Evolutionary conservation across 495 filamentous ascomycete species (phyloP), one percentile per base, ranked within the genome.

Genomic region (Oidiodendron maius): DNA sequence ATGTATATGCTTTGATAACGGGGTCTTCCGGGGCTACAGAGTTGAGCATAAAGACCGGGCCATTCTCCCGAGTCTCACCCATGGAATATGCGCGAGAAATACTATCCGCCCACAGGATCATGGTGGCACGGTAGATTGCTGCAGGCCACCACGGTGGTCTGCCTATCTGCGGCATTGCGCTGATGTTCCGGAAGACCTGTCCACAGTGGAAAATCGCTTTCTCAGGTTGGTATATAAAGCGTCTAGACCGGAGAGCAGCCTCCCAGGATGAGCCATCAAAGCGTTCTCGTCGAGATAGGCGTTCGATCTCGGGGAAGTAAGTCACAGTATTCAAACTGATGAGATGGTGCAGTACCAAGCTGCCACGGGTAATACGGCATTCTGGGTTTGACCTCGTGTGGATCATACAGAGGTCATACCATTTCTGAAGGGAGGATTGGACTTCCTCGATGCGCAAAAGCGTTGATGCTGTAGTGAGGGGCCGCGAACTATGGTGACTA

Each of bases 271-370:
- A 59, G 4, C 68, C 70, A 46, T 74, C 71, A 42, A 71, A 62
- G 30, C 59, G 66, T 34, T 81, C 76, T 22, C 68, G 62, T 16
- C 80, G 69, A 3, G 79, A 77, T 2, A 82, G 56, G 0, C 70
- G 64, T 61, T 85, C 81, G 28, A 83, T 76, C 48, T 76, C 74
- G 5, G 71, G 64, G 53, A 83, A 79, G 59, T 75, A 74, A 22
- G 74, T 74, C 4, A 78, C 64, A 10, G 72, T 69, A 55, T 83
- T 83, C 28, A 85, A 68, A 23, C 68, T 75, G 48, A 83, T 75
- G 23, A 85, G 68, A 51, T 85, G 80, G 61, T 76, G 83, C 52
- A 85, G 71, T 10, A 77, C 71, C n/a, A 83, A 58, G 57, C 76
- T 83, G 44, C 74, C 75, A 42, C 60, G 65, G 18, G 61, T 75